Conservation (phyloP, 192 early-diverging fungal genomes). For the Dispira parvispora region DNA sequence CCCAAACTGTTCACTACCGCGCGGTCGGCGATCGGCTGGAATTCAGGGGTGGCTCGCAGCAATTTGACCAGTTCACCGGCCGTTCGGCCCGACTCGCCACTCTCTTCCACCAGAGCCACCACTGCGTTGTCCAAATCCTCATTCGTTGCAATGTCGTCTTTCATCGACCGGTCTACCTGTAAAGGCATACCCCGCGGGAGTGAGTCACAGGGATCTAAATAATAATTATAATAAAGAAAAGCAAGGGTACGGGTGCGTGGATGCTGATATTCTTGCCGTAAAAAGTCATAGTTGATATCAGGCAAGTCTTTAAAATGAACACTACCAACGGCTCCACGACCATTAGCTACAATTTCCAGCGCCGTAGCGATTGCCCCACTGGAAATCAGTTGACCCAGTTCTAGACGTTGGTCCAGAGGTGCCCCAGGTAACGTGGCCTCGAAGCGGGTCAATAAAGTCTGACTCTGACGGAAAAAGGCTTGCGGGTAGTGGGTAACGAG, state of each 20-base stretch:
- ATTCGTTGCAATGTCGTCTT: neutral
- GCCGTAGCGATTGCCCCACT: neutral
- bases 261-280: neutral
- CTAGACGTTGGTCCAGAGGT: neutral
- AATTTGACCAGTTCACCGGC: neutral
- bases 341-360: neutral
- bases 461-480: neutral
- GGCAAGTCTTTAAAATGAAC: neutral
- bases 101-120: neutral
- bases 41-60: neutral
- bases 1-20: neutral
- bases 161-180: neutral
- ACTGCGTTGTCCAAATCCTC: neutral
- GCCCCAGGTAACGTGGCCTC: neutral
- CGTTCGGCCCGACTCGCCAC: neutral
- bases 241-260: neutral
- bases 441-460: neutral
- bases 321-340: neutral
- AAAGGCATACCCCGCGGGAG: neutral
- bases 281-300: neutral
- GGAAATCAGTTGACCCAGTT: neutral
- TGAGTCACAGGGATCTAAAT: neutral
- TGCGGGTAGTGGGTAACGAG: neutral
- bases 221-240: neutral
- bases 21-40: neutral